Evolutionary conservation across 768 basidiomycete species (phyloP), one percentile per base, ranked within the genome.

Genomic region (Mycena floridula): DNA sequence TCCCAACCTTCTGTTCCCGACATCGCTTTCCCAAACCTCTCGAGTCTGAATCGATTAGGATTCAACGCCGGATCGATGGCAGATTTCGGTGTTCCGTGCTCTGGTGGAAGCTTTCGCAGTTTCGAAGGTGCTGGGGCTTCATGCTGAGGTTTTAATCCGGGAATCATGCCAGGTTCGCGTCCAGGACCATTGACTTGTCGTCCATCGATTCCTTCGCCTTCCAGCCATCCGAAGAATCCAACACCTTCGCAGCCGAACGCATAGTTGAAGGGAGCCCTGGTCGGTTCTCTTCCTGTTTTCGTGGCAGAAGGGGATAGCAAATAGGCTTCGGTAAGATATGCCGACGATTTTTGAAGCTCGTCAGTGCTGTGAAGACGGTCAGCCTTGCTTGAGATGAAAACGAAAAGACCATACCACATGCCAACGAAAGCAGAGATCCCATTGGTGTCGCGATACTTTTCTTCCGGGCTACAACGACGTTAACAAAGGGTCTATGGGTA

Each of bases 11-110:
- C 73, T 5, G 85, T 83, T 16, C 82, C 84, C 5, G 71, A 72
- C 86, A 89, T 89, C 3, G 85, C 84, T 45, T 76, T 79, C 24
- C 83, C 85, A 53, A 89, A 89, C 26, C 85, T 67, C 50, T 78
- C 73, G 45, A 88, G 65, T 40, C 85, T 65, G 46, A 73, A 77
- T 18, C 66, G 63, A 52, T 77, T 78, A 36, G 45, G 51, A 24
- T 58, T 58, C 30, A 37, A 36, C 32, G n/a, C n/a, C n/a, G n/a
- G n/a, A n/a, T n/a, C n/a, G n/a, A n/a, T n/a, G n/a, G n/a, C n/a
- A n/a, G n/a, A n/a, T n/a, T n/a, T n/a, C n/a, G n/a, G n/a, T n/a
- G n/a, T n/a, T n/a, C n/a, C n/a, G n/a, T n/a, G n/a, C n/a, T n/a
- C n/a, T n/a, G n/a, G n/a, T n/a, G n/a, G n/a, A n/a, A n/a, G n/a